A percentile compares a stretch with the other conserved stretches of the same genome.
phyloP scores from a whole-genome alignment of 805 yeast genomes.

The Phaffomyces opuntiae region DNA sequence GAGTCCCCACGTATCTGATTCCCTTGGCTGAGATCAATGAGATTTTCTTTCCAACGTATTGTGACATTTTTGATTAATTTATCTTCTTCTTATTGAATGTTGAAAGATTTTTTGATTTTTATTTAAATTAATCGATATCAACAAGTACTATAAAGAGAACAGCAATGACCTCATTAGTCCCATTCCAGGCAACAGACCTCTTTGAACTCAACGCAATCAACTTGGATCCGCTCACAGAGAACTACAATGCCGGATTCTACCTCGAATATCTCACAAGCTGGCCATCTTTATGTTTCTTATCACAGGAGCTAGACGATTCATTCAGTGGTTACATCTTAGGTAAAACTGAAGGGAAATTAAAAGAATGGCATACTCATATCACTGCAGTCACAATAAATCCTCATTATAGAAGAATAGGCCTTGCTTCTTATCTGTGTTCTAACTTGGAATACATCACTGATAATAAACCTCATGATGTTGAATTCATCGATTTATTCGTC shows the following conservation, averaged over 20 bases:
- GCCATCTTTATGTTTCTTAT: slow-evolving; percentile 87
- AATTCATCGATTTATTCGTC: slow-evolving; percentile 87
- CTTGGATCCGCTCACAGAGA: slow-evolving; percentile 86
- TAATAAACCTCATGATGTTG: slow-evolving; percentile 69
- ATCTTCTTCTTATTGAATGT: too few relatives aligned
- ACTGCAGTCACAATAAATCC: slow-evolving; percentile 91
- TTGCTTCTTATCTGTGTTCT: slow-evolving; percentile 74
- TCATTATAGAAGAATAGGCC: slow-evolving; percentile 74
- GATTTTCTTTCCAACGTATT: slow-evolving; percentile 86
- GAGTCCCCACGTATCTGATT: slow-evolving; percentile 78
- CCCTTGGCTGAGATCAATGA: slow-evolving; percentile 73
- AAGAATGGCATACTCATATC: slow-evolving; percentile 94
- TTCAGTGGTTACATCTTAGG: slow-evolving; percentile 82
- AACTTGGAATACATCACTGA: slow-evolving; percentile 70
- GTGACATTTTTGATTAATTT: slow-evolving; percentile 56
- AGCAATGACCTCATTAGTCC: slow-evolving; percentile 78
- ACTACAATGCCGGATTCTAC: slow-evolving; percentile 79
- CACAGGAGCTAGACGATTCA: slow-evolving; percentile 37
- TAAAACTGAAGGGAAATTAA: slow-evolving; percentile 82
- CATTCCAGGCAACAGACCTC: slow-evolving; percentile 82
- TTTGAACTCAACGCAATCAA: slow-evolving; percentile 69
- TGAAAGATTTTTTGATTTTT: background rate
- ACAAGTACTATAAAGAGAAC: too few relatives aligned
- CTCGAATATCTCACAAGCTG: slow-evolving; percentile 74
- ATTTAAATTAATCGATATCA: background rate